Evolutionary conservation across 2,329 filamentous ascomycete genomes (phyloP).

Genomic region (Colletotrichum viniferum): DNA sequence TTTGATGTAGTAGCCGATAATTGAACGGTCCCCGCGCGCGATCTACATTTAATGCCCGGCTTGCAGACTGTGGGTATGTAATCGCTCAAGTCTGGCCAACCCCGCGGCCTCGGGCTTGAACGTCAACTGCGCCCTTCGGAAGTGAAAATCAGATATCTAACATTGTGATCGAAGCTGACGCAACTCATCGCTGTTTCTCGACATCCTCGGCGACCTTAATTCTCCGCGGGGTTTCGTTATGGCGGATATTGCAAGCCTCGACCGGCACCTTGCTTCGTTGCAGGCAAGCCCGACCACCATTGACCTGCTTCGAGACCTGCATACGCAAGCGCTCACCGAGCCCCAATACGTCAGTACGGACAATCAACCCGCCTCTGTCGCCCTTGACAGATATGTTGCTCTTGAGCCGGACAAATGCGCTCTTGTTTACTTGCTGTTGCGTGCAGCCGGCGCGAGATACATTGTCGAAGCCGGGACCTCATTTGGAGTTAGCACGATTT

Average conservation of each 20-base stretch:
- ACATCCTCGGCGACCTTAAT: not conserved
- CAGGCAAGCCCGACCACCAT: constrained; percentile 28
- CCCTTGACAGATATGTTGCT: constrained; percentile 60
- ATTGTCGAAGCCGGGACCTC: constrained; percentile 66
- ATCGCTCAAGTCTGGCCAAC: not conserved
- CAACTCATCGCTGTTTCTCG: not conserved
- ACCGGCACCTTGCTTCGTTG: constrained; percentile 33
- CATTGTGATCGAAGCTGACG: not conserved
- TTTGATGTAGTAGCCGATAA: not conserved
- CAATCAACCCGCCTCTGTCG: constrained; percentile 4
- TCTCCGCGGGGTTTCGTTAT: not conserved
- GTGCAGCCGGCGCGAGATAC: constrained; percentile 50
- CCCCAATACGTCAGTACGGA: constrained; percentile 31
- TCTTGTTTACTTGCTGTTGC: constrained; percentile 58
- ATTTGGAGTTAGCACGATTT: constrained; percentile 67
- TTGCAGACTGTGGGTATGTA: not conserved
- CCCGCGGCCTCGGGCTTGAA: not conserved
- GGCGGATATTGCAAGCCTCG: constrained; percentile 11
- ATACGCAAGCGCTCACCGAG: constrained; percentile 34
- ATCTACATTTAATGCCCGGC: not conserved
- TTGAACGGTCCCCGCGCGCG: not conserved
- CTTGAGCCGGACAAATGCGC: constrained; percentile 63
- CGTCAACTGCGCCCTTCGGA: not conserved
- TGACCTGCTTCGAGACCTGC: constrained; percentile 32
- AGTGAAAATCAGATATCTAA: not conserved